Percentiles rank a stretch among this genome's conserved stretches.
These are phyloP conservation scores for Rhododendron vialii DNA, from an alignment of 148 eudicot species.

Conservation along the genomic window DNA sequence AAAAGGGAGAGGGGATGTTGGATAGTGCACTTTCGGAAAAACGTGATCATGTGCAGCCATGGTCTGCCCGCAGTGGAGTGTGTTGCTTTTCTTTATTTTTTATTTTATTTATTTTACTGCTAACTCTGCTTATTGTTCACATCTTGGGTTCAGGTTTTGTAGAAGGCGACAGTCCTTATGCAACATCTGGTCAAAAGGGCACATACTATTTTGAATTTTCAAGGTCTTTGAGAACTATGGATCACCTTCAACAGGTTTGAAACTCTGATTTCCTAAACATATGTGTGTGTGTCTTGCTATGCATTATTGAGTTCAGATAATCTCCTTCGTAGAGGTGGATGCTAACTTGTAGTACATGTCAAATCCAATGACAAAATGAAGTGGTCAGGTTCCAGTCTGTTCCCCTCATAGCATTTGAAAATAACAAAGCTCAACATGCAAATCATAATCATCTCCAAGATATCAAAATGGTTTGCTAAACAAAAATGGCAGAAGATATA, in stretches of 20 bases:
- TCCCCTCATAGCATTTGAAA: not conserved
- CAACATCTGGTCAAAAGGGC: constrained; percentile 61
- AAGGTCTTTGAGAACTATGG: constrained; percentile 86
- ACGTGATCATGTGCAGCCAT: not conserved
- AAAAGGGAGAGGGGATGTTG: not conserved
- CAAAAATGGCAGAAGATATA: not conserved
- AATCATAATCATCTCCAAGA: not conserved
- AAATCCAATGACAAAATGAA: not conserved
- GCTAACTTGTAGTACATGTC: not conserved
- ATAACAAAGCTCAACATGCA: not conserved
- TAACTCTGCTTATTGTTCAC: not conserved
- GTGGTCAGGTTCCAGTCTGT: not conserved
- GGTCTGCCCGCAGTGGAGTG: not conserved
- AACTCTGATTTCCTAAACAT: not conserved
- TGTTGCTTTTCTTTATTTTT: not conserved
- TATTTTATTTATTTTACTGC: not conserved
- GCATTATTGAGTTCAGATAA: not conserved
- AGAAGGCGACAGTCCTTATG: constrained; percentile 74
- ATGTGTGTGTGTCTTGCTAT: not conserved
- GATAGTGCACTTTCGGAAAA: not conserved
- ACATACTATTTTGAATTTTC: constrained; percentile 85
- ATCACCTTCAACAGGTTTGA: constrained; percentile 82
- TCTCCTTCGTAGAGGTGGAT: not conserved
- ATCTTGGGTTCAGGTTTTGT: constrained; percentile 50
- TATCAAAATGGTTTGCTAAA: not conserved